A percentile compares a stretch with the other conserved stretches of the same genome.
Evolutionary conservation across 2,329 filamentous ascomycete genomes (phyloP).

Genomic region (Beauveria asiatica): DNA sequence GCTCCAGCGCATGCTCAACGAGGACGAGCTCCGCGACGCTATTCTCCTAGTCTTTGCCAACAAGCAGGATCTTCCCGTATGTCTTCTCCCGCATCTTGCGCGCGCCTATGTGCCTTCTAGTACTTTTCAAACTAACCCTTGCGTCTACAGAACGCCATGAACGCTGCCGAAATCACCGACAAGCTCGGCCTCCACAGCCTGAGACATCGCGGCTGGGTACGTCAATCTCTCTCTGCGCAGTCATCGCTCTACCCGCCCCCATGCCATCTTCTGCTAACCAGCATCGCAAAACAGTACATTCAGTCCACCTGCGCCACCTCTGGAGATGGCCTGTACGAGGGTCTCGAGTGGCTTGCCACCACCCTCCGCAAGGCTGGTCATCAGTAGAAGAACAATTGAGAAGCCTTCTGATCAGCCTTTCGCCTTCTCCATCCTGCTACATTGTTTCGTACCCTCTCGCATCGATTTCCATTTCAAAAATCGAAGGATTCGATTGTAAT

Average conservation of each 20-base stretch:
- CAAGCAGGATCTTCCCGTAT: constrained; percentile 97
- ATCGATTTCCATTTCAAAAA: constrained; percentile 30
- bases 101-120: constrained; percentile 1
- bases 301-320: constrained; percentile 99
- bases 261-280: background rate
- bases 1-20: constrained; percentile 96
- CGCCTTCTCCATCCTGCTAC: constrained; percentile 28
- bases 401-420: constrained; percentile 21
- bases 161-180: constrained; percentile 98
- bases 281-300: constrained; percentile 62
- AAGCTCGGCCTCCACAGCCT: constrained; percentile 99
- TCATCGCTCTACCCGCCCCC: background rate
- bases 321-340: constrained; percentile 98
- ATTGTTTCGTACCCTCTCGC: constrained; percentile 32
- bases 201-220: constrained; percentile 97
- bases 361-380: constrained; percentile 69
- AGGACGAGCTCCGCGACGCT: constrained; percentile 96
- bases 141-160: constrained; percentile 82
- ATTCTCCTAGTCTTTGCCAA: constrained; percentile 97
- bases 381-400: constrained; percentile 41
- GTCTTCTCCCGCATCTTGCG: constrained; percentile 28
- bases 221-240: constrained; percentile 28
- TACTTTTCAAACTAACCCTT: constrained; percentile 15
- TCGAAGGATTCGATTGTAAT: constrained; percentile 49
- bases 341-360: constrained; percentile 87